These are phyloP conservation scores for Colletotrichum lindemuthianum DNA, from an alignment of 2,329 filamentous ascomycete species.

Conservation along the genomic window DNA sequence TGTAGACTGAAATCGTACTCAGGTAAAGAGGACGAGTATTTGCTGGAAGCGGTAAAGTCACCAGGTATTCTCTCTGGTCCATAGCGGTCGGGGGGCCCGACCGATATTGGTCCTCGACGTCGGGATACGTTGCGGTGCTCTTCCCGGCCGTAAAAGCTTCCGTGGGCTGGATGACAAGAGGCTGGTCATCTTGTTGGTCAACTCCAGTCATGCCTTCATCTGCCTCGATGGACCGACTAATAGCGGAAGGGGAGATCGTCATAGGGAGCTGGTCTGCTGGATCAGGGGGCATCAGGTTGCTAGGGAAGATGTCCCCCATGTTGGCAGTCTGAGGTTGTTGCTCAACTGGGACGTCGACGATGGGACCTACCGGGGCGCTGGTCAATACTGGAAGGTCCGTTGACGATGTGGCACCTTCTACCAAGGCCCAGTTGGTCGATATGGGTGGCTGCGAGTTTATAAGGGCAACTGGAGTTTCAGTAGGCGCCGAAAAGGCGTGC, in stretches of 20 bases:
- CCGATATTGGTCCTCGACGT: slow-evolving; percentile 24
- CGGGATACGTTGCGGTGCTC: slow-evolving; percentile 27
- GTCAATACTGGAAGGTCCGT: slow-evolving; percentile 23
- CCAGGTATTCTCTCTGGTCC: slow-evolving; percentile 55
- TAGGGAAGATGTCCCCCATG: slow-evolving; percentile 34
- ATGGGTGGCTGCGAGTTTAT: slow-evolving; percentile 31
- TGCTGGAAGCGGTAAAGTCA: slow-evolving; percentile 68
- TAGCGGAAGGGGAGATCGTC: slow-evolving; percentile 52
- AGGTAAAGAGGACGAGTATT: slow-evolving; percentile 63
- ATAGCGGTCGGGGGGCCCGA: slow-evolving; percentile 26
- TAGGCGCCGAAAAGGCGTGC: slow-evolving; percentile 11
- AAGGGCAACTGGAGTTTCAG: slow-evolving; percentile 18
- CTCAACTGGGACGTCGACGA: neutral
- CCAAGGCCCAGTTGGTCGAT: slow-evolving; percentile 12
- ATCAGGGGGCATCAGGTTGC: slow-evolving; percentile 37
- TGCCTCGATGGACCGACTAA: slow-evolving; percentile 44
- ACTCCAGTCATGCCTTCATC: slow-evolving; percentile 35
- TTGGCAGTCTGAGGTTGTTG: slow-evolving; percentile 25
- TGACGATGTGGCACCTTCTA: slow-evolving; percentile 16
- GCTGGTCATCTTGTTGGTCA: slow-evolving; percentile 19
- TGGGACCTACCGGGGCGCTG: slow-evolving; percentile 8
- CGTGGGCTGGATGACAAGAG: slow-evolving; percentile 21
- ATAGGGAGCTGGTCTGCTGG: slow-evolving; percentile 40
- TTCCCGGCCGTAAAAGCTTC: slow-evolving; percentile 21
- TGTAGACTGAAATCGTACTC: slow-evolving; percentile 56